Conservation (phyloP, 306 rosid species). For the Hippophae gyantsensis region DNA sequence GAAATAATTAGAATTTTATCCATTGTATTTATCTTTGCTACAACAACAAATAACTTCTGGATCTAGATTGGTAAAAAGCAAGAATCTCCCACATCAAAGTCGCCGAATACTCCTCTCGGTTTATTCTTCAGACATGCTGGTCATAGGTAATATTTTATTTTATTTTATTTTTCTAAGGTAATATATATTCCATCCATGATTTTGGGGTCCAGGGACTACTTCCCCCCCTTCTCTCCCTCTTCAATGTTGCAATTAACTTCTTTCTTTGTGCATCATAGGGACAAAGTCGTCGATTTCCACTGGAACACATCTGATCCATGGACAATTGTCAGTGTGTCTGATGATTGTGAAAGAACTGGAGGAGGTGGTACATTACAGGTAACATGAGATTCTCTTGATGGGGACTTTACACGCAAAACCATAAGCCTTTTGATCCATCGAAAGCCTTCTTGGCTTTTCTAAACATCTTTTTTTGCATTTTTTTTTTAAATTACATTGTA, state of each 20-base stretch:
- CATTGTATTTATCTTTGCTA: too few species aligned
- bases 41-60: neutral
- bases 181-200: neutral
- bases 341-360: slow-evolving; percentile 91
- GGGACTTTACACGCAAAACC: too few species aligned
- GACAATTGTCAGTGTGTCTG: slow-evolving; percentile 93
- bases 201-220: slow-evolving; percentile 1
- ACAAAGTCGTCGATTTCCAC: slow-evolving; percentile 86
- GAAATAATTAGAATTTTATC: too few species aligned
- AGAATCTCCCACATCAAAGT: slow-evolving; percentile 15
- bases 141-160: slow-evolving; percentile 49
- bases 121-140: slow-evolving; percentile 96
- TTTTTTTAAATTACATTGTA: too few species aligned
- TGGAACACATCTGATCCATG: slow-evolving; percentile 95
- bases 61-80: slow-evolving; percentile 64
- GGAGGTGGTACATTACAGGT: slow-evolving; percentile 99
- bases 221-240: neutral
- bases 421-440: too few species aligned
- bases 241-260: neutral
- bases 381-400: neutral
- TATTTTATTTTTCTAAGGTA: neutral
- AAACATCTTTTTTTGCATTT: too few species aligned
- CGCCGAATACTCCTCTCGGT: slow-evolving; percentile 60
- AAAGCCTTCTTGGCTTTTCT: too few species aligned
- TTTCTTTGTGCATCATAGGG: slow-evolving; percentile 33